A percentile compares a stretch with the other conserved stretches of the same genome.
Evolutionary conservation across 257 asterid genomes (phyloP).

Genomic region (Solanum peruvianum): DNA sequence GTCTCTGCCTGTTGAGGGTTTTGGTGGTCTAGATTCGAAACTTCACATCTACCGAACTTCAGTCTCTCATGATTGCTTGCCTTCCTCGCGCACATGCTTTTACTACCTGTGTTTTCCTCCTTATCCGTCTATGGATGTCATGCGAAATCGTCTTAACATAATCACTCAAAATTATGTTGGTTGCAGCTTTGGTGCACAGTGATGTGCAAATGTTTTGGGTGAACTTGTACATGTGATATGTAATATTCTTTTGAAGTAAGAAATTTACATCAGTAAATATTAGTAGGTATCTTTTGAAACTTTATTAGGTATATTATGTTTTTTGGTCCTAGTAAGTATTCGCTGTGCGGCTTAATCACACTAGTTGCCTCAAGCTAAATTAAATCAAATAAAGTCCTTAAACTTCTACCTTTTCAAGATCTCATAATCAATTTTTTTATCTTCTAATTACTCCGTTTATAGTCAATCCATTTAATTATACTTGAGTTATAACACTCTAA

Average conservation of each 20-base stretch:
- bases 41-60: constrained; percentile 44
- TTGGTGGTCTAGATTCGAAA: constrained; percentile 68
- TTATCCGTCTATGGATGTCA: constrained; percentile 30
- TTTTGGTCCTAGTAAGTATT: not conserved
- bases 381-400: not conserved
- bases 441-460: too few relatives aligned
- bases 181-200: constrained; percentile 82
- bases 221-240: constrained; percentile 37
- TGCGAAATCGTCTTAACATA: constrained; percentile 43
- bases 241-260: not conserved
- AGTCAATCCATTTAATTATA: too few relatives aligned
- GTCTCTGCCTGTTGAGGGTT: constrained; percentile 72
- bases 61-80: constrained; percentile 46
- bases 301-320: not conserved
- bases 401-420: too few relatives aligned
- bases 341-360: not conserved
- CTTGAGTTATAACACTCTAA: too few relatives aligned
- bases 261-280: too few relatives aligned
- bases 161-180: constrained; percentile 81
- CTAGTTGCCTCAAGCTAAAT: not conserved
- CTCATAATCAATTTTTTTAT: too few relatives aligned
- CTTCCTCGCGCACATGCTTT: constrained; percentile 85
- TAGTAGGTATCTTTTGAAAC: not conserved
- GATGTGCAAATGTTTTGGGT: constrained; percentile 15
- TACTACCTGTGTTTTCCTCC: constrained; percentile 66